Conservation (phyloP, 2,329 filamentous ascomycete genomes). For the Leptosphaerulina australis region DNA sequence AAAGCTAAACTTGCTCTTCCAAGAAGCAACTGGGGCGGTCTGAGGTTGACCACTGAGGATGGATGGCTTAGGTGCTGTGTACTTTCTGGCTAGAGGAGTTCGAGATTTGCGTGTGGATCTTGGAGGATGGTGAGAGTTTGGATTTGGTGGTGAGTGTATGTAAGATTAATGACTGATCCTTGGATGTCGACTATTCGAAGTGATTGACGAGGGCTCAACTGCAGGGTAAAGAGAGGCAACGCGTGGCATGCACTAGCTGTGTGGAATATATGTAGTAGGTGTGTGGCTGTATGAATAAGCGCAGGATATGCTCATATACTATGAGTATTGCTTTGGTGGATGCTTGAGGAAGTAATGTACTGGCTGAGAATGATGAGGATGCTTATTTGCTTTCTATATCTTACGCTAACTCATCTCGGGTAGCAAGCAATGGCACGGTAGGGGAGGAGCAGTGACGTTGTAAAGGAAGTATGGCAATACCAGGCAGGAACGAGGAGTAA, state of each 20-base stretch:
- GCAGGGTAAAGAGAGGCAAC: slow-evolving; percentile 8
- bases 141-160: not conserved
- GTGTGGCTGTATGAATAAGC: not conserved
- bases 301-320: not conserved
- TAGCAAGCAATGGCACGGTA: not conserved
- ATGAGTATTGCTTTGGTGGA: not conserved
- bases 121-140: not conserved
- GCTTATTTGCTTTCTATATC: not conserved
- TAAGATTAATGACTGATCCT: not conserved
- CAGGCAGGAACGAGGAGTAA: not conserved
- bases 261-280: not conserved
- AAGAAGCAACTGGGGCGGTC: not conserved
- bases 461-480: not conserved
- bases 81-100: not conserved
- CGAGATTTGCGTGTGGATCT: not conserved
- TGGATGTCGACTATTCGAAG: not conserved
- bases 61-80: not conserved
- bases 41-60: not conserved
- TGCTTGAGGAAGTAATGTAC: not conserved
- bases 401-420: not conserved
- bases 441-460: not conserved
- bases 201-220: not conserved
- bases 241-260: slow-evolving; percentile 6
- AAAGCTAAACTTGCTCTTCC: not conserved
- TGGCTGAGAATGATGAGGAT: not conserved